Percentiles rank a stretch among this genome's conserved stretches.
phyloP scores from a whole-genome alignment of 2,329 filamentous ascomycete genomes.

The Zasmidium angulare region DNA sequence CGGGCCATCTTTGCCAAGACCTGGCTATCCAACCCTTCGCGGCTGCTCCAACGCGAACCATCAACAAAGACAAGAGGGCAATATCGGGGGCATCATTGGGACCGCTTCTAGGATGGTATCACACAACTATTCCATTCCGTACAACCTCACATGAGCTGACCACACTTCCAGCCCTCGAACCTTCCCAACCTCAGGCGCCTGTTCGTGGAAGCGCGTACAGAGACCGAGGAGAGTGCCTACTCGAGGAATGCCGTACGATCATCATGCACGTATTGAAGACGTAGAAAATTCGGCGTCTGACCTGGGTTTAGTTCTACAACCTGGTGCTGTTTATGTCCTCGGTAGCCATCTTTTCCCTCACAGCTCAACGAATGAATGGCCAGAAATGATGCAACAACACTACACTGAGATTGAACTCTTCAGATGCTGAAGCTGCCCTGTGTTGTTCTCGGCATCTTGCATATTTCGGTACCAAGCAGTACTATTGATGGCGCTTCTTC shows the following conservation, averaged over 20 bases:
- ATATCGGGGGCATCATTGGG: not conserved
- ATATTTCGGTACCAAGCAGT: no score
- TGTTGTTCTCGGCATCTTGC: no score
- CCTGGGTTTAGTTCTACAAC: conserved; percentile 79
- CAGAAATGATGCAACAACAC: conserved; percentile 20
- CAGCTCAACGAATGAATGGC: conserved; percentile 77
- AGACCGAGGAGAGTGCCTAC: conserved; percentile 91
- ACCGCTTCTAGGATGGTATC: no score
- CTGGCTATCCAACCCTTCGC: not conserved
- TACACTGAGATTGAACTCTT: not conserved
- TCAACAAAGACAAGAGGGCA: conserved; percentile 1
- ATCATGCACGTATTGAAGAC: not conserved
- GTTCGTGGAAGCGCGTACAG: conserved; percentile 90
- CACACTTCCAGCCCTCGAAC: conserved; percentile 58
- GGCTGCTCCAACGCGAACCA: not conserved
- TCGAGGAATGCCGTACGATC: conserved; percentile 81
- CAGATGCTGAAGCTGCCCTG: no score
- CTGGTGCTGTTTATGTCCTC: conserved; percentile 95
- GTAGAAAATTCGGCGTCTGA: not conserved
- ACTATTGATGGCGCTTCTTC: no score
- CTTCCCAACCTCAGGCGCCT: conserved; percentile 93
- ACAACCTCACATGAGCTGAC: no score
- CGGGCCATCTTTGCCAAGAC: conserved; percentile 2
- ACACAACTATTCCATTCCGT: not conserved
- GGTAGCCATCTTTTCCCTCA: conserved; percentile 87